phyloP scores from a whole-genome alignment of 495 filamentous ascomycete species.

The Penicillium pancosmium region DNA sequence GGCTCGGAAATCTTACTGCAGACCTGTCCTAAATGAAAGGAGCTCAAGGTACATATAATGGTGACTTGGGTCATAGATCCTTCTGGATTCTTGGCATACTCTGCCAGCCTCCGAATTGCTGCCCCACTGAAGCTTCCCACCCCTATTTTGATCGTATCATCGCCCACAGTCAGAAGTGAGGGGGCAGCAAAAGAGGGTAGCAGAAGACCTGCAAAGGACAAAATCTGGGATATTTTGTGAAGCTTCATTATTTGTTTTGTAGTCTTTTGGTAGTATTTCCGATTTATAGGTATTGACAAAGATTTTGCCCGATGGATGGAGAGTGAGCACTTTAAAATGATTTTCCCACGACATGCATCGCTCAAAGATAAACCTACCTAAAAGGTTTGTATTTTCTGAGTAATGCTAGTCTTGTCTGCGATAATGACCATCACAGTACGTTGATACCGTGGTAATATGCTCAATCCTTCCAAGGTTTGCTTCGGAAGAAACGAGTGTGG shows the following conservation, averaged over 20 bases:
- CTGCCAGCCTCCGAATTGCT: not conserved
- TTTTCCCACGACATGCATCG: not conserved
- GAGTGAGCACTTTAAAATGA: not conserved
- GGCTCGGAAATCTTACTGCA: not conserved
- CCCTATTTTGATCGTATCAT: not conserved
- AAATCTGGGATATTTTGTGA: not conserved
- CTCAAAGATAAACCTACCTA: not conserved
- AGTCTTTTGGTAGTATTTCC: slow-evolving; percentile 1
- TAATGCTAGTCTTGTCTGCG: not conserved
- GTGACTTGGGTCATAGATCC: not conserved
- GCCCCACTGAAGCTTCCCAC: not conserved
- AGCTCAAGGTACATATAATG: not conserved
- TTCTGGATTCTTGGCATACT: not conserved
- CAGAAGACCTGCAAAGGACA: not conserved
- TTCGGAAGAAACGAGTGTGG: no score
- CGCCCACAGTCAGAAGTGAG: not conserved
- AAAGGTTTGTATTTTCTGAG: not conserved
- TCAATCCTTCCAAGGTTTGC: no score
- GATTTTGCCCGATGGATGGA: not conserved
- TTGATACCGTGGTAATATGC: no score
- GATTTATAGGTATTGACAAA: not conserved
- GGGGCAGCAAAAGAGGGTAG: not conserved
- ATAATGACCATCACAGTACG: not conserved
- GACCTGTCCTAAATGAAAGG: not conserved
- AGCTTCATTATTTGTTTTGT: not conserved